A percentile compares a stretch with the other conserved stretches of the same genome.
Conservation (phyloP, 176 grass and related monocot species). For the Tillandsia fasciculata region DNA sequence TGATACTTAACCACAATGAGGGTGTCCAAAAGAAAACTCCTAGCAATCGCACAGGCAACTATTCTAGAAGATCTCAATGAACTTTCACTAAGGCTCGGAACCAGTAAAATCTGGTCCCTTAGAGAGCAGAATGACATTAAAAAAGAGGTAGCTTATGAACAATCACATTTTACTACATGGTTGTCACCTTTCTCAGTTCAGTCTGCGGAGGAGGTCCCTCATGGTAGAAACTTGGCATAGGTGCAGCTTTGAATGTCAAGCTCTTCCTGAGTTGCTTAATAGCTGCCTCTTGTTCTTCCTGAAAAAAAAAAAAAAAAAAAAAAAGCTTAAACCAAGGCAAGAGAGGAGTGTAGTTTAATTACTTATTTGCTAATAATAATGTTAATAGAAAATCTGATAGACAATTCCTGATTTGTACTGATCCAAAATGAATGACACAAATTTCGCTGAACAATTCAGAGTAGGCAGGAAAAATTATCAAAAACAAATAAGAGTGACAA, state of each 20-base stretch:
- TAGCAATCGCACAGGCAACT: not conserved
- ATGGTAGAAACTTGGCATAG: constrained; percentile 96
- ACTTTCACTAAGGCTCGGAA: too few species aligned
- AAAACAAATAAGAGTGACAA: too few species aligned
- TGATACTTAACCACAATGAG: too few species aligned
- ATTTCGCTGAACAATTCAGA: not conserved
- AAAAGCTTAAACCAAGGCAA: not conserved
- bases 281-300: constrained; percentile 87
- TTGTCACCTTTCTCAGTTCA: constrained; percentile 71
- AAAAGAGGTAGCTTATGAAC: too few species aligned
- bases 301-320: constrained; percentile 23
- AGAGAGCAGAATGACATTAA: too few species aligned
- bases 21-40: too few species aligned
- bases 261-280: constrained; percentile 78
- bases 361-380: too few species aligned
- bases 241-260: constrained; percentile 81
- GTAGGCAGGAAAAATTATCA: too few species aligned
- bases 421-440: not conserved
- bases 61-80: not conserved
- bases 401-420: not conserved
- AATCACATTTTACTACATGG: too few species aligned
- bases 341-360: not conserved
- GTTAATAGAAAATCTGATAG: too few species aligned
- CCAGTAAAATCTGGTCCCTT: too few species aligned
- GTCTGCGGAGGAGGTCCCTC: constrained; percentile 79